Evolutionary conservation across 2,329 filamentous ascomycete species (phyloP), one percentile per base, ranked within the genome.

Genomic region (Talaromyces sp.): DNA sequence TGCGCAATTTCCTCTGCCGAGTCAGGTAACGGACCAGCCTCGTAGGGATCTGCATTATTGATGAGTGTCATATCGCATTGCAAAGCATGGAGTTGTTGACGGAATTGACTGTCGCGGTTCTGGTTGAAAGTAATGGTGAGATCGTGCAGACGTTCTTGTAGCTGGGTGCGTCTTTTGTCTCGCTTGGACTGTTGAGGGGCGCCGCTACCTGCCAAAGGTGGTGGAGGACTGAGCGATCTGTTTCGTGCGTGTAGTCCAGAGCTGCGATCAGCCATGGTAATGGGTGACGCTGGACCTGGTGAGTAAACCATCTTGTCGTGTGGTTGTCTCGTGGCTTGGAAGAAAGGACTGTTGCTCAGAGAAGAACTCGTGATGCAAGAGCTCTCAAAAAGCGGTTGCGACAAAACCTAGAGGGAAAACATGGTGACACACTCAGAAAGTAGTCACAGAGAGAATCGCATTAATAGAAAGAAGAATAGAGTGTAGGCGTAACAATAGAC

Each of bases 11-110:
- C 86, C 68, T 92, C 89, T 56, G 84, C 81, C 25, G 79, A 80
- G 69, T 89, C 87, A 15, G 86, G 85, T 63, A 97, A 83, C 58
- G 91, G 88, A 67, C 87, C 86, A 67, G 88, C 83, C 61, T 85
- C 83, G 76, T 96, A 96, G 0, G 91, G 90, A 73, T 97, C 90
- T 61, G 95, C 91, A 70, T 91, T 89, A 76, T 92, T 89, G 70
- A 97, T 92, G 54, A 96, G 85, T 66, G 87, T 91, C 79, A 93
- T 93, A 77, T 97, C 93, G 69, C 92, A 89, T 79, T 97, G 93
- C n/a, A 97, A 88, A 70, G 92, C 92, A 73, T 95, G 90, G 1
- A 97, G 85, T 78, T 97, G 92, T 70, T 95, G 91, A 68, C 93
- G 88, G 78, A 96, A 98, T 72, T 92, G 89, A 68, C 86, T 83